Base-by-base conservation (phyloP, 1,139 yeast genomes). In the Meyerozyma athensensis region DNA sequence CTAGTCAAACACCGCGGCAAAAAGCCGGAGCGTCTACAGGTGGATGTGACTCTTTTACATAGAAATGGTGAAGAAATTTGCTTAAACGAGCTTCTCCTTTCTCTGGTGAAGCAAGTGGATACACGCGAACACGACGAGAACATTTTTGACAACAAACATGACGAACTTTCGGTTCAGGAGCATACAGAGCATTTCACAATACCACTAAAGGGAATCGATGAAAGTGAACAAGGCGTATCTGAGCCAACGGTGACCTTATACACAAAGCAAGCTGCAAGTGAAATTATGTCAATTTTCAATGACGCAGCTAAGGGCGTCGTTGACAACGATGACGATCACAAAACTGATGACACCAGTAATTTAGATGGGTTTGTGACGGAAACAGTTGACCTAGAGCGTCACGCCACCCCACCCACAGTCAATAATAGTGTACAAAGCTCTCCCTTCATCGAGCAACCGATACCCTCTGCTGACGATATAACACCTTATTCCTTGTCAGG, bases 251-350 rank as follows among this genome's bases (percentile, higher is more conserved):
- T 85, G 49, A 87, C 96, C 0, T 62, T 82, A 54, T 81, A 74
- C 54, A 82, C 96, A 0, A 79, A 78, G 42, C 78, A 81, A 49
- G 95, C 96, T 1, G 74, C 80, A 39, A 77, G 79, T 38, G 96
- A 87, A 48, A 81, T 89, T 1, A 68, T 77, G 43, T 74, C 74
- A 17, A 84, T 89, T 85, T 86, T 86, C 53, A 86, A 83, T 50
- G 80, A 76, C 46, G 84, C 83, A 0, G 63, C 79, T 2, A 58
- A 61, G 2, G 65, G 60, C 21, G 71, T 63, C 23, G 45, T 30
- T 45, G 61, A 50, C 41, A 63, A 51, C 32, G 50, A 45, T 20
- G 52, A 57, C 4, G 62, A 56, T 24, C 50, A 50, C 13, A 62
- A 55, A 7, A 53, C 53, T 16, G 59, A 58, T 4, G 65, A 61